phyloP scores from a whole-genome alignment of 2,329 filamentous ascomycete genomes.

The Pleoardoris graminearum region DNA sequence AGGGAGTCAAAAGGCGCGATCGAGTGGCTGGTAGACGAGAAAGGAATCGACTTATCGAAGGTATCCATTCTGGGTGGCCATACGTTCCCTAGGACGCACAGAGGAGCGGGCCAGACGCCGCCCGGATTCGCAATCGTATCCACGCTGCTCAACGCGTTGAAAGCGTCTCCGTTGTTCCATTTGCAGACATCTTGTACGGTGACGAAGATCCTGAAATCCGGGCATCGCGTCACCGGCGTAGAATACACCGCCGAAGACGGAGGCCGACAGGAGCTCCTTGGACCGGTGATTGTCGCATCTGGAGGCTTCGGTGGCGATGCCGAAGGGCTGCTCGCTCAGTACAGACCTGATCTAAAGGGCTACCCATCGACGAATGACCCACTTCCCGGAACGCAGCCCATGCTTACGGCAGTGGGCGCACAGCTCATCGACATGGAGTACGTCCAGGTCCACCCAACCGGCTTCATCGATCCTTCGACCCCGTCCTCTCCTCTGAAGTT shows the following conservation, averaged over 20 bases:
- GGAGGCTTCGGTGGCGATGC: conserved; percentile 68
- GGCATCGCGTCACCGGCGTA: conserved; percentile 55
- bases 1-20: conserved; percentile 55
- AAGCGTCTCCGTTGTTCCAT: conserved; percentile 55
- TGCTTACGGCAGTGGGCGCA: conserved; percentile 48
- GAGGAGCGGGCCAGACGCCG: conserved; percentile 59
- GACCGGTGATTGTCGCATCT: conserved; percentile 62
- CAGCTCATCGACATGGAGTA: conserved; percentile 51
- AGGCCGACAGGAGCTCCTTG: conserved; percentile 48
- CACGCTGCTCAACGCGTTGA: conserved; percentile 57
- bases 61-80: conserved; percentile 66
- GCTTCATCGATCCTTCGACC: conserved; percentile 61
- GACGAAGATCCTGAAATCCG: conserved; percentile 51
- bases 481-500: conserved; percentile 58
- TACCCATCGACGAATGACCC: conserved; percentile 67
- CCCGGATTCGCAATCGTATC: conserved; percentile 64
- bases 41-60: conserved; percentile 61
- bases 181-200: conserved; percentile 59
- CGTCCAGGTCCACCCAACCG: conserved; percentile 68
- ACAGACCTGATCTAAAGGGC: conserved; percentile 62
- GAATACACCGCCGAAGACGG: conserved; percentile 49
- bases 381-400: conserved; percentile 56
- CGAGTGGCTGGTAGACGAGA: conserved; percentile 60
- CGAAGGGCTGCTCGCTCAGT: conserved; percentile 57
- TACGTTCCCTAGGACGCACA: conserved; percentile 59